phyloP scores from a whole-genome alignment of 345 rosid species.

The Tarenaya hassleriana region DNA sequence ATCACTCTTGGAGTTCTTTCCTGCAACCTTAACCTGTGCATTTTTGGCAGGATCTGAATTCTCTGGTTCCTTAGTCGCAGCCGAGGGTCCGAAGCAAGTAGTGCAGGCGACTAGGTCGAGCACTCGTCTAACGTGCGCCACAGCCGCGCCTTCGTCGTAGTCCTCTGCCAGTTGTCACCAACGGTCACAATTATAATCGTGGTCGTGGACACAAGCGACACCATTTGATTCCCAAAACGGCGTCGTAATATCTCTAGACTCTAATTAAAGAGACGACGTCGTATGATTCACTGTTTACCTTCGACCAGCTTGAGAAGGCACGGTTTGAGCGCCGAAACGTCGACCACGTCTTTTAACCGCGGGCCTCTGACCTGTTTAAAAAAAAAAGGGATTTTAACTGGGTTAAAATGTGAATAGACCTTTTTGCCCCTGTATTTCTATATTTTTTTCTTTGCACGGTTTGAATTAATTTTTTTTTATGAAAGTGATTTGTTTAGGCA shows the following conservation, averaged over 20 bases:
- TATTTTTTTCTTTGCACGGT: not conserved
- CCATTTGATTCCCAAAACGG: not conserved
- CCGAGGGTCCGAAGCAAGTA: conserved; percentile 65
- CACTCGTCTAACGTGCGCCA: conserved; percentile 85
- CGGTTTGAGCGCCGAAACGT: conserved; percentile 83
- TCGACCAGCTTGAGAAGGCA: conserved; percentile 55
- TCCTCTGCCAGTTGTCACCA: conserved; percentile 41
- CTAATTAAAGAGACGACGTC: conserved; percentile 17
- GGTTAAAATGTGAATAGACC: conserved; percentile 1
- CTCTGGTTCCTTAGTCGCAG: conserved; percentile 33
- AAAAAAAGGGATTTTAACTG: not conserved
- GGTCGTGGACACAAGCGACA: not conserved
- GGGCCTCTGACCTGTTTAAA: conserved; percentile 75
- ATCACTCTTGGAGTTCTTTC: conserved; percentile 34
- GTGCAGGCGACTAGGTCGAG: conserved; percentile 90
- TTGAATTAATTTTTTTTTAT: not conserved
- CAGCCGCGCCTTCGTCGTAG: conserved; percentile 69
- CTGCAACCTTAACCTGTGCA: conserved; percentile 37
- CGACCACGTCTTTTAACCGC: conserved; percentile 62
- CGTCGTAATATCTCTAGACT: not conserved
- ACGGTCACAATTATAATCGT: not conserved
- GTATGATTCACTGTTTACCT: conserved; percentile 34
- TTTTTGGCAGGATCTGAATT: conserved; percentile 42
- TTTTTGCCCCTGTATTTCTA: not conserved
- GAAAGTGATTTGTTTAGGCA: conserved; percentile 11